A percentile compares a stretch with the other conserved stretches of the same genome.
phyloP scores from a whole-genome alignment of 1,139 yeast species.

The Candida pseudocylindracea region DNA sequence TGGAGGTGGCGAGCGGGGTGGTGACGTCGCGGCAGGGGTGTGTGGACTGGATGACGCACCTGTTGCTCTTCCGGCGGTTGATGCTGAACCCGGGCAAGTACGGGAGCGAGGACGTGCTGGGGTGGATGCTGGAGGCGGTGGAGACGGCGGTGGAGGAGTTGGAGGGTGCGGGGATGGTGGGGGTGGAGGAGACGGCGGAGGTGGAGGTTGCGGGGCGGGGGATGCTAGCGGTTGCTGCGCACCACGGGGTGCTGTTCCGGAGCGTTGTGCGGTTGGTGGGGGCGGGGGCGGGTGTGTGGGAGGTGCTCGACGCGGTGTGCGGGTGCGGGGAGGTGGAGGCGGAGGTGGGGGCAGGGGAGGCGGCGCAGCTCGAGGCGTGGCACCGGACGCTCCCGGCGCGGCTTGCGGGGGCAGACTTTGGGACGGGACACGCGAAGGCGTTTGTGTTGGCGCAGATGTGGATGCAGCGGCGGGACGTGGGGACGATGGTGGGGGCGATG shows the following conservation, averaged over 20 bases:
- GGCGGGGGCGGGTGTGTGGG: constrained; percentile 32
- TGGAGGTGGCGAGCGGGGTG: constrained; percentile 48
- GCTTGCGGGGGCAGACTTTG: constrained; percentile 10
- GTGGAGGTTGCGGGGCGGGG: constrained; percentile 35
- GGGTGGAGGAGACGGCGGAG: constrained; percentile 33
- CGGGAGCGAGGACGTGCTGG: constrained; percentile 44
- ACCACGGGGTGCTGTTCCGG: constrained; percentile 37
- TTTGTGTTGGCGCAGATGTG: constrained; percentile 68
- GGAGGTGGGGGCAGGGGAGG: constrained; percentile 42
- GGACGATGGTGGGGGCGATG: constrained; percentile 39
- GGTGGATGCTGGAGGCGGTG: constrained; percentile 62
- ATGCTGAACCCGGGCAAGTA: constrained; percentile 77
- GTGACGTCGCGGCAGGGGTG: constrained; percentile 62
- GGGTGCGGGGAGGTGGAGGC: constrained; percentile 45
- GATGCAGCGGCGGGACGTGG: constrained; percentile 34
- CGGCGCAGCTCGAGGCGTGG: constrained; percentile 20
- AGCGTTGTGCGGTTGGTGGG: constrained; percentile 47
- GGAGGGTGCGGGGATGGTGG: constrained; percentile 36
- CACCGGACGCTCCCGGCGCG: constrained; percentile 42
- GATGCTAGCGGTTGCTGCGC: constrained; percentile 56
- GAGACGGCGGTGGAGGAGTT: constrained; percentile 63
- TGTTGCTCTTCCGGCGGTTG: constrained; percentile 63
- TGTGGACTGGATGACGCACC: constrained; percentile 74
- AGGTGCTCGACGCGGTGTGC: constrained; percentile 42
- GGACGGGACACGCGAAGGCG: constrained; percentile 43